Percentiles rank a stretch among this genome's conserved stretches.
phyloP scores from a whole-genome alignment of 768 basidiomycete genomes.

The Scleroderma bovista region DNA sequence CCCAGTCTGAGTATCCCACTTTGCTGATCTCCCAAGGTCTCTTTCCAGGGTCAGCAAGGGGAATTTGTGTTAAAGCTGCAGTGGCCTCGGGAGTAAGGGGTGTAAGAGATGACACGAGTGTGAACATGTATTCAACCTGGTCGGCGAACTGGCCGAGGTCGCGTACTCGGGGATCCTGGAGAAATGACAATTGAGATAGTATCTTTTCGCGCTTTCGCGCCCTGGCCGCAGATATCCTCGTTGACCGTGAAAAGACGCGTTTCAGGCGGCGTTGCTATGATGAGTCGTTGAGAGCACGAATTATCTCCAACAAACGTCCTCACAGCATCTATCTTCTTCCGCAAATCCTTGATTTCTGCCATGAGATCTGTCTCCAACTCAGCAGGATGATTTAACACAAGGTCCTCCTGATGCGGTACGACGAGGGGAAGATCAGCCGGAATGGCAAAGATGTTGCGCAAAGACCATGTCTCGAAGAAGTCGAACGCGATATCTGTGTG shows the following conservation, averaged over 20 bases:
- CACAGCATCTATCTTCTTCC: constrained; percentile 65
- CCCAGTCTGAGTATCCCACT: constrained; percentile 78
- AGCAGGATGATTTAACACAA: constrained; percentile 59
- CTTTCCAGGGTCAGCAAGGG: constrained; percentile 53
- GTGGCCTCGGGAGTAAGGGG: constrained; percentile 36
- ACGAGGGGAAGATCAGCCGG: constrained; percentile 65
- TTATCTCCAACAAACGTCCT: constrained; percentile 23
- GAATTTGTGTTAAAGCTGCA: constrained; percentile 27
- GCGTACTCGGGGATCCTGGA: constrained; percentile 36
- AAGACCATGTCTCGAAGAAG: constrained; percentile 85
- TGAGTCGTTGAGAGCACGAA: constrained; percentile 6
- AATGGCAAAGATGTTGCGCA: constrained; percentile 83
- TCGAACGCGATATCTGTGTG: constrained; percentile 91
- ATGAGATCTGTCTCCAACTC: constrained; percentile 56
- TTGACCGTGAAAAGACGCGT: constrained; percentile 48
- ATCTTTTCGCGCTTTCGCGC: constrained; percentile 42
- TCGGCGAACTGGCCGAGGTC: constrained; percentile 37
- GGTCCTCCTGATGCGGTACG: constrained; percentile 67
- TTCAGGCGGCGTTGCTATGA: constrained; percentile 63
- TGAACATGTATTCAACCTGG: constrained; percentile 41
- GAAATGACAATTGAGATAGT: constrained; percentile 38
- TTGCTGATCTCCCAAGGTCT: constrained; percentile 73
- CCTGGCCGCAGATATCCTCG: constrained; percentile 41
- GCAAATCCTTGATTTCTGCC: constrained; percentile 62
- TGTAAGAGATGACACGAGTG: constrained; percentile 45